These are phyloP conservation scores for Limnomonas spitsbergensis DNA, from an alignment of 139 green algal species.

Conservation along the genomic window DNA sequence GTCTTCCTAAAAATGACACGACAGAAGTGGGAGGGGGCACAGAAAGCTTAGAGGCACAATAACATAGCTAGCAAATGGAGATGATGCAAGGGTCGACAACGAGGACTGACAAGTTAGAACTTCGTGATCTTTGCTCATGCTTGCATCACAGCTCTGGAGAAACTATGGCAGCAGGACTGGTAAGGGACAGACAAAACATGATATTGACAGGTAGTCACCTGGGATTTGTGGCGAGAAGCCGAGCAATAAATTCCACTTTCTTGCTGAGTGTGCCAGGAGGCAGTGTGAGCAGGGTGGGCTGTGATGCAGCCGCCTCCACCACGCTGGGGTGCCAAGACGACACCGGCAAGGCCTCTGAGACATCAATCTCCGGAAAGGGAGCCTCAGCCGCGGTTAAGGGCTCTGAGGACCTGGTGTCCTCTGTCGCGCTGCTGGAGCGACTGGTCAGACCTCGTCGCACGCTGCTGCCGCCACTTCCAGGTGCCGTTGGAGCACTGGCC, in stretches of 20 bases:
- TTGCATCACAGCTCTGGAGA: too few relatives aligned
- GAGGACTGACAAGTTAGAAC: neutral
- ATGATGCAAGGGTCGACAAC: neutral
- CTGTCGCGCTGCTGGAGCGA: neutral
- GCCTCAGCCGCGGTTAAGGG: neutral
- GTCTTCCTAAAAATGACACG: neutral
- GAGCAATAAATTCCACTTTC: neutral
- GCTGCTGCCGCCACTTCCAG: neutral
- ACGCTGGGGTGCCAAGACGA: neutral
- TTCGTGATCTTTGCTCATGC: neutral
- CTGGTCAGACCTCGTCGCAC: neutral
- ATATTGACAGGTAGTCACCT: too few relatives aligned
- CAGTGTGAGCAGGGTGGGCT: constrained; percentile 6
- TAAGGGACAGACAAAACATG: too few relatives aligned
- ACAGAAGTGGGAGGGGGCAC: neutral
- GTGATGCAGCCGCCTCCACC: neutral
- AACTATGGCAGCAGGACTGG: too few relatives aligned
- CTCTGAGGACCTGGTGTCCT: neutral
- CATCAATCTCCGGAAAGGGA: neutral
- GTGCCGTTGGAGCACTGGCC: neutral
- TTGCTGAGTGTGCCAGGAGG: neutral
- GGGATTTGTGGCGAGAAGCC: neutral
- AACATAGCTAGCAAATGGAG: neutral
- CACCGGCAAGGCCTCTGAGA: neutral
- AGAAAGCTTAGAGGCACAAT: neutral